Conservation (phyloP, 2,329 filamentous ascomycete genomes). For the Ophiostoma populinum region DNA sequence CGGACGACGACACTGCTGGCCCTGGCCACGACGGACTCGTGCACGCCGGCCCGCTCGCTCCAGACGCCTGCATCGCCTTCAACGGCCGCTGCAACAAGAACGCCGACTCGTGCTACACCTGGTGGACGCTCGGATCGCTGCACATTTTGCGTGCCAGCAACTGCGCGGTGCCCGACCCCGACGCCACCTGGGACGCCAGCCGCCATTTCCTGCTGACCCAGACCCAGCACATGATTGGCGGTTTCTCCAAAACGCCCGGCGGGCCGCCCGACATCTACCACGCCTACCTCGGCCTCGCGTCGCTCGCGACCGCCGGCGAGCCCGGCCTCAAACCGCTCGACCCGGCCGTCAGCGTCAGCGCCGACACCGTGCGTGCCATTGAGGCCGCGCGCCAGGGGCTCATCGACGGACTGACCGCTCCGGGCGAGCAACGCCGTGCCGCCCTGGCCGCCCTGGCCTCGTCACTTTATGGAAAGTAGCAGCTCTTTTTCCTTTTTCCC, state of each 20-base stretch:
- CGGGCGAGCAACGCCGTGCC: not conserved
- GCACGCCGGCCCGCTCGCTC: slow-evolving; percentile 13
- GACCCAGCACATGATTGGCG: slow-evolving; percentile 73
- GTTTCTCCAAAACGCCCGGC: slow-evolving; percentile 58
- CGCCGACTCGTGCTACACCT: slow-evolving; percentile 89
- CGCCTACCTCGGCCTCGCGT: slow-evolving; percentile 71
- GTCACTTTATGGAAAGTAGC: not conserved
- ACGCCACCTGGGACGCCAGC: slow-evolving; percentile 38
- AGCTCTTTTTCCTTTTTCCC: too few relatives aligned
- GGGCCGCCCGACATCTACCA: slow-evolving; percentile 68
- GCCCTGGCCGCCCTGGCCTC: slow-evolving; percentile 2
- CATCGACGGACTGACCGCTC: slow-evolving; percentile 9
- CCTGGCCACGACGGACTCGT: not conserved
- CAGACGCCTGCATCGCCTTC: slow-evolving; percentile 52
- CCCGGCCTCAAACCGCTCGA: slow-evolving; percentile 54
- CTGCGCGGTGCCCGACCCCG: slow-evolving; percentile 26
- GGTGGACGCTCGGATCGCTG: slow-evolving; percentile 65
- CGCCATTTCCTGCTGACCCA: slow-evolving; percentile 69
- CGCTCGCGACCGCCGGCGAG: slow-evolving; percentile 58
- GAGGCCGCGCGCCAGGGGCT: slow-evolving; percentile 26
- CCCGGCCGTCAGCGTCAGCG: slow-evolving; percentile 57
- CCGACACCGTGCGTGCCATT: slow-evolving; percentile 34
- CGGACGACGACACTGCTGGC: slow-evolving; percentile 25
- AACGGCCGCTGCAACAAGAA: slow-evolving; percentile 85
- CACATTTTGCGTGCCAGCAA: slow-evolving; percentile 17